phyloP scores from a whole-genome alignment of 106 monocot genomes.

The Amphibolis antarctica region DNA sequence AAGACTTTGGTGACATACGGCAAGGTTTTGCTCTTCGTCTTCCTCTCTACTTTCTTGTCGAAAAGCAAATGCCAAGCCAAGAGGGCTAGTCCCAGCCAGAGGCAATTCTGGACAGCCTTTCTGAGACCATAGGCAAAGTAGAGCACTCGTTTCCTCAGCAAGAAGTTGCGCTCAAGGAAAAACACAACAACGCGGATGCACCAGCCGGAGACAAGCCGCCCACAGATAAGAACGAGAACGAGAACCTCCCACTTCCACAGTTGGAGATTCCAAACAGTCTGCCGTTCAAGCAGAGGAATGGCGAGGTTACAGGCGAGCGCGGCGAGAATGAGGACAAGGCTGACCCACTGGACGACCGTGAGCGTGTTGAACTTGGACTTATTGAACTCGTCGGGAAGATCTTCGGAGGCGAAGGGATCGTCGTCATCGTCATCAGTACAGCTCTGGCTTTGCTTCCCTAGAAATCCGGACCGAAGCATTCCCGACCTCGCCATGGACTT shows the following conservation, averaged over 20 bases:
- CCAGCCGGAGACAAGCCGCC: conserved; percentile 72
- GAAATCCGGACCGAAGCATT: conserved; percentile 1
- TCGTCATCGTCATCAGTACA: conserved; percentile 62
- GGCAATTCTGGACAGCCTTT: conserved; percentile 56
- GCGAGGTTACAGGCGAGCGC: conserved; percentile 36
- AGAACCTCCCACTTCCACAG: conserved; percentile 75
- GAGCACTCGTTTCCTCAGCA: conserved; percentile 55
- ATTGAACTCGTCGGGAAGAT: conserved; percentile 36
- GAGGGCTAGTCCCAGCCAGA: conserved; percentile 71
- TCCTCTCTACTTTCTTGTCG: conserved; percentile 33
- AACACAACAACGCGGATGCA: conserved; percentile 48
- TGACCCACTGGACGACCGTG: conserved; percentile 33
- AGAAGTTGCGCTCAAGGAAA: conserved; percentile 66
- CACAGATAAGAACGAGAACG: conserved; percentile 53
- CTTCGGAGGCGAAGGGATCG: conserved; percentile 54
- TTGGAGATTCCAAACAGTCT: conserved; percentile 43
- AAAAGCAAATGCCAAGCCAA: conserved; percentile 59
- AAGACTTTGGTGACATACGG: conserved; percentile 53
- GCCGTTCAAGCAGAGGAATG: conserved; percentile 21
- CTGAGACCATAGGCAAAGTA: conserved; percentile 84
- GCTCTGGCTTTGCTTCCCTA: conserved; percentile 6
- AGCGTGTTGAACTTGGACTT: conserved; percentile 8
- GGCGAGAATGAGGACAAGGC: conserved; percentile 41
- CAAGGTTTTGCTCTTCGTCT: conserved; percentile 21
- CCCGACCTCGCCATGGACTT: conserved; percentile 5